Conservation (phyloP, 2,329 filamentous ascomycete genomes). For the Venturia effusa region DNA sequence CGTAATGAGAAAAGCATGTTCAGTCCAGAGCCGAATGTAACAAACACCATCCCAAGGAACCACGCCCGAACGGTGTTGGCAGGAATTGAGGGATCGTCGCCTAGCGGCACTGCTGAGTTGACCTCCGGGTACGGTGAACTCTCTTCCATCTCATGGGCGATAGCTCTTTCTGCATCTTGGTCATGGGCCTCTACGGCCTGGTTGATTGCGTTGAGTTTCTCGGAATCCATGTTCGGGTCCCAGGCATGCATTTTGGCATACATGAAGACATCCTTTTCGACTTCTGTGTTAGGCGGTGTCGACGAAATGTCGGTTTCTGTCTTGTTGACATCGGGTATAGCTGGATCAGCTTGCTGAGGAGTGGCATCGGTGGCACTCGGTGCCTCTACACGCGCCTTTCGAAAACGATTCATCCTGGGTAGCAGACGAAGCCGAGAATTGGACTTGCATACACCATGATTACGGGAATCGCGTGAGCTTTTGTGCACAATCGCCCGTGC, state of each 20-base stretch:
- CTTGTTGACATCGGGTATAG: background rate
- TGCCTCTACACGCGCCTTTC: background rate
- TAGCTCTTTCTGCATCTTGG: slow-evolving; percentile 20
- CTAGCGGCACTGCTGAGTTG: slow-evolving; percentile 11
- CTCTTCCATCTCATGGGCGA: slow-evolving; percentile 14
- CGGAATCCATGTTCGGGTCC: slow-evolving; percentile 7
- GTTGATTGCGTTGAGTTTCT: slow-evolving; percentile 14
- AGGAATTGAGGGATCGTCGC: slow-evolving; percentile 11
- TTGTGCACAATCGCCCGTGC: background rate
- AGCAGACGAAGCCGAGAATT: background rate
- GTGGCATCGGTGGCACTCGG: background rate
- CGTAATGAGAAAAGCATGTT: slow-evolving; percentile 55
- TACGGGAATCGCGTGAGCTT: background rate
- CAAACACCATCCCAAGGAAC: slow-evolving; percentile 11
- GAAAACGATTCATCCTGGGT: slow-evolving; percentile 1
- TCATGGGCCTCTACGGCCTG: slow-evolving; percentile 14
- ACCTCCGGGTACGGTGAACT: slow-evolving; percentile 15
- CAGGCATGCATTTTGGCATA: slow-evolving; percentile 7
- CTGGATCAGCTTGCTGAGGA: background rate
- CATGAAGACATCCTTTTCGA: background rate
- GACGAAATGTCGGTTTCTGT: background rate
- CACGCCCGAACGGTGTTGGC: slow-evolving; percentile 13
- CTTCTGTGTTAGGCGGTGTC: background rate
- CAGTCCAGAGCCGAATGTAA: slow-evolving; percentile 23
- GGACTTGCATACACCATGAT: background rate